phyloP scores from a whole-genome alignment of 1,284 basidiomycete genomes.

The Rhodofomes roseus region DNA sequence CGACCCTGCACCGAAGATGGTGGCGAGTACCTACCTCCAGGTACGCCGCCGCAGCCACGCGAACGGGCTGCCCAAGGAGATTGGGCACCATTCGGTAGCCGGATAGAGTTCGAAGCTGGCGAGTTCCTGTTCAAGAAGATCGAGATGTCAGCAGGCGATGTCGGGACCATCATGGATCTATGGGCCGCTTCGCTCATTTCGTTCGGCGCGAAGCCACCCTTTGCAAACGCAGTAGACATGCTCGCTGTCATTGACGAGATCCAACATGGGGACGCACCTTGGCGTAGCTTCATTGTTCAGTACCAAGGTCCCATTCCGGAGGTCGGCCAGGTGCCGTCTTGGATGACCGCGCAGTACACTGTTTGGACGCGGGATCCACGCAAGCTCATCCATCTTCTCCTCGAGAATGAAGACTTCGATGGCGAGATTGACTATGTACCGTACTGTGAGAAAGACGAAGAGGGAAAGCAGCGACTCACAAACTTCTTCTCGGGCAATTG shows the following conservation, averaged over 20 bases:
- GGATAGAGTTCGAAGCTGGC: constrained; percentile 6
- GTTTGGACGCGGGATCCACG: constrained; percentile 19
- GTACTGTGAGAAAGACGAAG: constrained; percentile 7
- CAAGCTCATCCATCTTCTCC: constrained; percentile 16
- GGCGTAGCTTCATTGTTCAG: constrained; percentile 16
- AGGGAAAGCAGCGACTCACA: constrained; percentile 1
- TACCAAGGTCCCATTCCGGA: constrained; percentile 12
- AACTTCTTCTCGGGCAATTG: constrained; percentile 18
- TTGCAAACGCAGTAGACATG: constrained; percentile 13
- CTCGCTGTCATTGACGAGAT: constrained; percentile 18
- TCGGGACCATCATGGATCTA: constrained; percentile 25
- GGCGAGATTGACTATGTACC: constrained; percentile 20
- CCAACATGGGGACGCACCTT: constrained; percentile 18
- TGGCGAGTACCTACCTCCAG: too few species aligned
- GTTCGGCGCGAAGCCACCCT: constrained; percentile 15
- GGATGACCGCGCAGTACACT: constrained; percentile 17
- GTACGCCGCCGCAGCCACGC: too few species aligned
- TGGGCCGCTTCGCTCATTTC: constrained; percentile 17
- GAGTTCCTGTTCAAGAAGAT: constrained; percentile 7
- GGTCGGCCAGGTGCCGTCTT: constrained; percentile 7
- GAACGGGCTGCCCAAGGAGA: not conserved
- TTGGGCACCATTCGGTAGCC: constrained; percentile 4
- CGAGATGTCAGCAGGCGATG: constrained; percentile 14
- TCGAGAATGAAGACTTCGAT: constrained; percentile 21
- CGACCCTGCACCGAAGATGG: too few species aligned